Evolutionary conservation across 345 rosid genomes (phyloP), one percentile per base, ranked within the genome.

Genomic region (Populus nigra): DNA sequence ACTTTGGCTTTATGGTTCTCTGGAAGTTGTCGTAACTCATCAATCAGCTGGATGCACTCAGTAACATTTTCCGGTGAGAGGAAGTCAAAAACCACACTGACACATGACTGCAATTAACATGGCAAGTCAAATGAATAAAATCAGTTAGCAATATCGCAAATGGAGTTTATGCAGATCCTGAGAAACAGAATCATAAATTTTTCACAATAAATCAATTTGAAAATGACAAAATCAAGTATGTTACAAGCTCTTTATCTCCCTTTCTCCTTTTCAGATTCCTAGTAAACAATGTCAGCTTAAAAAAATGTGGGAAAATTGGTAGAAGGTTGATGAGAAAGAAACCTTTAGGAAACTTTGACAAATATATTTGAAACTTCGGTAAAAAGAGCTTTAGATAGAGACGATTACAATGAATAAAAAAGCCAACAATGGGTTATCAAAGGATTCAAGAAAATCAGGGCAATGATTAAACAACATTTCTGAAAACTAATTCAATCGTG

Each of bases 51-150:
- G 65, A 88, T 87, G 84, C 93, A 89, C 72, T 90, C 89, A 0
- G 85, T 69, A 39, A 88, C 91, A 66, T 89, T 95, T 84, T 96
- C 98, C 38, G 94, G 95, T 5, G 99, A 96, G 78, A 94, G 83
- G 59, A 96, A 96, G 81, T 91, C 94, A 90, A 91, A 75, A 68
- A 92, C 92, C 82, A 90, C 94, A 73, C 89, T 92, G 70, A 94
- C 98, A 25, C 99, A 92, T 69, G 99, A 93, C 99, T 93, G 86
- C 84, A 84, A 20, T 68, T 73, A 23, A 13, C 70, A 82, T 73
- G 68, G 43, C 20, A 73, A 20, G 78, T 17, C 29, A 55, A 69
- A 73, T 7, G 10, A 75, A 53, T 29, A 69, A 70, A 47, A 73
- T 59, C 36, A 73, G 10, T 36, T 71, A 75, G 35, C 73, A 76